Evolutionary conservation across 306 rosid species (phyloP).

Genomic region (Quercus aquifolioides): DNA sequence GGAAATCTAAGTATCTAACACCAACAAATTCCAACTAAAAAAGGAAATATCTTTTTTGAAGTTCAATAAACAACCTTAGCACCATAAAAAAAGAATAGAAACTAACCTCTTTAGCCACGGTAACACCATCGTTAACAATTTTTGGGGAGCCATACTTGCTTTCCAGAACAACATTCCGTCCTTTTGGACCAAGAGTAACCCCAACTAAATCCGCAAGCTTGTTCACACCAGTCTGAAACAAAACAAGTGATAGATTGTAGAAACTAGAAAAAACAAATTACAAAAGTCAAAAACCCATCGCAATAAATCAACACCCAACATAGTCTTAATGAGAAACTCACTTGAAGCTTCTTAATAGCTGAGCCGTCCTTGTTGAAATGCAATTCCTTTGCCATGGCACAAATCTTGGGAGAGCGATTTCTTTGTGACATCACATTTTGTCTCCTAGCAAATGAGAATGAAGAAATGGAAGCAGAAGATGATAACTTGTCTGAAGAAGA

Average conservation of each 20-base stretch:
- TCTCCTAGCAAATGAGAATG: conserved; percentile 44
- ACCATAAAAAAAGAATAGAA: background rate
- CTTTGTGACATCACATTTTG: conserved; percentile 34
- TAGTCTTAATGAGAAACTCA: conserved; percentile 1
- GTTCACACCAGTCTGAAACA: conserved; percentile 81
- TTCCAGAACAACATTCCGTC: conserved; percentile 94
- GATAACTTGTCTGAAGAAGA: conserved; percentile 38
- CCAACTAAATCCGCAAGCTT: conserved; percentile 99
- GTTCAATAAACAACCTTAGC: background rate
- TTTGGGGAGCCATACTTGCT: conserved; percentile 99
- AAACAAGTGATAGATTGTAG: background rate
- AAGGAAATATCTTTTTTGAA: background rate
- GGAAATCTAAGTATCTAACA: background rate
- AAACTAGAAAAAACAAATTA: background rate
- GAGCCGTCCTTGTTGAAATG: conserved; percentile 96
- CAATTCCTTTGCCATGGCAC: conserved; percentile 94
- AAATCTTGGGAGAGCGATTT: conserved; percentile 45
- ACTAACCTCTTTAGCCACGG: conserved; percentile 91
- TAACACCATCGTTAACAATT: conserved; percentile 97
- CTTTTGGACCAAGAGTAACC: conserved; percentile 98
- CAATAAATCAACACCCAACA: background rate
- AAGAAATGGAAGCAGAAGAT: conserved; percentile 66
- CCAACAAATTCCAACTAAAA: background rate
- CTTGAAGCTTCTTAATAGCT: conserved; percentile 85
- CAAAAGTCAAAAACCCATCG: background rate